A percentile compares a stretch with the other conserved stretches of the same genome.
Conservation (phyloP, 1,284 basidiomycete species). For the Leccinum ponderosum region DNA sequence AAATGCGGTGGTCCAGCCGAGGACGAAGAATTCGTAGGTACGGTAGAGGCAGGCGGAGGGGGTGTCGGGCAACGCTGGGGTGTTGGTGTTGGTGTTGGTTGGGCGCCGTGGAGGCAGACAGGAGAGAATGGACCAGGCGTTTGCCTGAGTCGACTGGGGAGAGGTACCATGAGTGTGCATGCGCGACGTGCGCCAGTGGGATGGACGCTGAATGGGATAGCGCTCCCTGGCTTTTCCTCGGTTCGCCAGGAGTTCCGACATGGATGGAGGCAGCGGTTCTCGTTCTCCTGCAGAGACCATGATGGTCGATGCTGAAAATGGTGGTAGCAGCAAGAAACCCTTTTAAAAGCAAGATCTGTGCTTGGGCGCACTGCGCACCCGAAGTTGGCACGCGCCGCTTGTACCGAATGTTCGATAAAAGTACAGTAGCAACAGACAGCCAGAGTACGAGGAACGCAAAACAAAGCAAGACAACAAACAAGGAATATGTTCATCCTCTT, state of each 20-base stretch:
- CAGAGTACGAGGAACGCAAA: background rate
- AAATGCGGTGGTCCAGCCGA: constrained; percentile 20
- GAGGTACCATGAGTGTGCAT: background rate
- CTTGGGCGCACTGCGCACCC: too few species aligned
- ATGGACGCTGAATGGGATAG: constrained; percentile 10
- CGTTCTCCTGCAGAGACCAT: constrained; percentile 3
- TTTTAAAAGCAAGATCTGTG: too few species aligned
- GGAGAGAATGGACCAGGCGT: constrained; percentile 3
- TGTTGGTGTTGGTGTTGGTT: too few species aligned
- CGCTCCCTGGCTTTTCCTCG: background rate
- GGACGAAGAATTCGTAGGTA: constrained; percentile 29
- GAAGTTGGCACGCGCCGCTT: too few species aligned
- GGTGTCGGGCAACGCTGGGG: background rate
- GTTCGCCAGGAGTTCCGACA: constrained; percentile 10
- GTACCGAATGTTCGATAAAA: too few species aligned
- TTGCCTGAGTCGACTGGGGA: background rate
- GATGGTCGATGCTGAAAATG: background rate
- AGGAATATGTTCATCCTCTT: background rate
- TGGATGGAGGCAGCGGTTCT: constrained; percentile 12
- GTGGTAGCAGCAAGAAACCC: too few species aligned
- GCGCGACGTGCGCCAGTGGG: constrained; percentile 13
- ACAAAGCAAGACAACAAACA: background rate
- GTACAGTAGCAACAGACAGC: background rate
- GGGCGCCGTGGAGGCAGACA: background rate
- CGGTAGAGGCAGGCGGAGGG: constrained; percentile 26